Base-by-base conservation (phyloP, 768 basidiomycete species). In the Lepiota brunneoincarnata region DNA sequence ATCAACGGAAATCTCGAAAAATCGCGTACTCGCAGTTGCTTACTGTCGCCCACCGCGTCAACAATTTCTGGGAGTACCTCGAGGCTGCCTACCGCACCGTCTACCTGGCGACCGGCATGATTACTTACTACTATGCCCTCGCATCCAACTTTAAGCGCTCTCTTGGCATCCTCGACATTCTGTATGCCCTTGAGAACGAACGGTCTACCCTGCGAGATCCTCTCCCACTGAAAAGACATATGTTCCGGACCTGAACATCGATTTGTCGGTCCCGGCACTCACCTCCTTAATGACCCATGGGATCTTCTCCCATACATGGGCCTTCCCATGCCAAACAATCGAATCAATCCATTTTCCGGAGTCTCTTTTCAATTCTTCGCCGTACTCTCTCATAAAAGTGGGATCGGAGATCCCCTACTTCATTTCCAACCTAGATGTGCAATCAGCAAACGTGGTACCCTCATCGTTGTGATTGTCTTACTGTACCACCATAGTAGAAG, bases 151-250 rank as follows among this genome's bases (percentile, higher is more conserved):
- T 77, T 71, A 14, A 71, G 64, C 4, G 78, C 79, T 58, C 70
- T 76, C n/a, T 65, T 58, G 0, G 81, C 80, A 56, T 83, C 80
- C 9, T 68, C 70, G 4, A 66, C 72, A 55, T 62, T 69, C 61
- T 81, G 78, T 36, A 81, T 77, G 45, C 81, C 81, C 66, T 83
- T 83, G 51, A 82, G 58, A 12, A 81, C 69, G 63, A 82, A 78
- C 3, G 81, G 79, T 7, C 78, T 67, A 4, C 74, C 74, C n/a
- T 65, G 62, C 1, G 76, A 76, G 51, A 79, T 76, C 43, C 68
- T 65, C 58, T 76, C 76, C 76, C 77, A 81, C 72, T 76, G 51
- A 9, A 31, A 44, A 4, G 31, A 21, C 21, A 26, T 14, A 21
- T 14, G 21, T 26, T n/a, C 24, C 15, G 24, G 23, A 44, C 2